Percentiles rank a stretch among this genome's conserved stretches.
Conservation (phyloP, 2,329 filamentous ascomycete species). For the Byssochlamys sp. region DNA sequence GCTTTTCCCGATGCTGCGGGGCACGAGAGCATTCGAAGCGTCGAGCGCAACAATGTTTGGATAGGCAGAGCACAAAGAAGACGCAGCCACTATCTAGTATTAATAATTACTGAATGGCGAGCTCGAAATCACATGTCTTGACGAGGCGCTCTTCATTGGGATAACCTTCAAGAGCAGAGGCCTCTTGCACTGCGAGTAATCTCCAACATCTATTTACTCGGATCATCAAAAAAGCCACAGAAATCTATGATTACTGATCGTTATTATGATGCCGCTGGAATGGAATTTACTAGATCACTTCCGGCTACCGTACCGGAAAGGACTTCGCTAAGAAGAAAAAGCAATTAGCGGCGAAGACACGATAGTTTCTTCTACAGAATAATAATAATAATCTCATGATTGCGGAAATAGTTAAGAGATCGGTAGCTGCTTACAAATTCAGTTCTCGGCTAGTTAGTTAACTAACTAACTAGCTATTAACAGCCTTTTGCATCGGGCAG, state of each 20-base stretch:
- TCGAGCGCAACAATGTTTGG: neutral
- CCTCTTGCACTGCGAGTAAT: neutral
- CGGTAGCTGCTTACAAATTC: neutral
- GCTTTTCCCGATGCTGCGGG: neutral
- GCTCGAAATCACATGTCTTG: neutral
- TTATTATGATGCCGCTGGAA: neutral
- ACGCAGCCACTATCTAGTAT: neutral
- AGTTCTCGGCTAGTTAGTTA: neutral
- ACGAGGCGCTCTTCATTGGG: neutral
- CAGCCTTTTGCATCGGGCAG: neutral
- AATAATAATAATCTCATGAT: neutral
- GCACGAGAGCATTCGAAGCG: neutral
- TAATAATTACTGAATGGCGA: neutral
- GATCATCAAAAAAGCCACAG: neutral
- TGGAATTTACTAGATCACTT: neutral
- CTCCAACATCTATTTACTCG: neutral
- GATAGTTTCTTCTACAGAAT: neutral
- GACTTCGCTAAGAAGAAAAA: neutral
- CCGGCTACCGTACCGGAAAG: neutral
- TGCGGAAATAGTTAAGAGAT: neutral
- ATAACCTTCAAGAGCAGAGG: neutral
- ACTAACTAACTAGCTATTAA: neutral
- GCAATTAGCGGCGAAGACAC: neutral
- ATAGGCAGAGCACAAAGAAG: neutral
- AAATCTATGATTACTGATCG: neutral